Base-by-base conservation (phyloP, 768 basidiomycete genomes). In the Rhizopogon rudus region DNA sequence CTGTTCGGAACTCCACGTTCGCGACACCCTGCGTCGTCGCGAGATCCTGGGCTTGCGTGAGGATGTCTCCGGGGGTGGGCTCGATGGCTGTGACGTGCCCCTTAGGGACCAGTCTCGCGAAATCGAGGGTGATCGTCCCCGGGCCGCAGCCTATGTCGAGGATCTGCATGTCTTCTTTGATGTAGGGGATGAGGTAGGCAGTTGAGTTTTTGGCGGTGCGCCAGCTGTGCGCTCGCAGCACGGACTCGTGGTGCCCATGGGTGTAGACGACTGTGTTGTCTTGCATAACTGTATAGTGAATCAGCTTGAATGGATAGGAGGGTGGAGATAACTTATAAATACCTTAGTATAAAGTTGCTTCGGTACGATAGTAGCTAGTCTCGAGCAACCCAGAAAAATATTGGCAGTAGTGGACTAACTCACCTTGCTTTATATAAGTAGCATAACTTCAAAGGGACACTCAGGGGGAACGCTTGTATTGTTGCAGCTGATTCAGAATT, bases 81-180 rank as follows among this genome's bases (percentile, higher is more conserved):
- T 82, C 81, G 51, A 81, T 55, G 3, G 77, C 81, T 13, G 70
- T 71, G 41, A 80, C 74, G 9, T 68, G 61, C 0, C 79, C 80
- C 31, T 72, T 45, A 1, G 73, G 71, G 16, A 76, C 73, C 55
- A 68, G 67, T 1, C 55, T 54, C 2, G 79, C 79, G 20, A 82
- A 63, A 51, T 74, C 74, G 31, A 62, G 56, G 1, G 78, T 78
- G 63, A 81, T 81, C 13, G 76, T 77, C 0, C 79, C 81, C 0
- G 81, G 80, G 0, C 81, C 80, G 57, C 77, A 81, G 9, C 80
- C 80, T 37, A 81, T 61, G 61, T 82, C 81, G 42, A 82, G 75
- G 53, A 82, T 70, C 37, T 64, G 57, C 71, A 75, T 71, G 44
- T 61, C 52, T 1, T 75, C 73, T 25, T 68, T 63, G 31, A 79